Base-by-base conservation (phyloP, 805 yeast species). In the Schizosaccharomyces lindneri region DNA sequence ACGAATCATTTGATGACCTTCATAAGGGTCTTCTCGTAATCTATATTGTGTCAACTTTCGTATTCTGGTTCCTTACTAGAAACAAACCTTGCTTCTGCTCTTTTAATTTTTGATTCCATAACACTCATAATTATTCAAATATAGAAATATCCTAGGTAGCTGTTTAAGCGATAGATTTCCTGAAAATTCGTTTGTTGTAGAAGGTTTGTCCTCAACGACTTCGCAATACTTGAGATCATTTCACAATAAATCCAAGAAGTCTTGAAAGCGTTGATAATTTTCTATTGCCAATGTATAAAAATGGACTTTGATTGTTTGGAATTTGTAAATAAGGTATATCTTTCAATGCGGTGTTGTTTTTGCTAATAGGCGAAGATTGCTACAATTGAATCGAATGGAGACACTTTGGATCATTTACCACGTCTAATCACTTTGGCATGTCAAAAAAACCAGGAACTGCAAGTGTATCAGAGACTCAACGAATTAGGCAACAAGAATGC, bases 1-100 rank as follows among this genome's bases (percentile, higher is more conserved):
- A n/a, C 60, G 60, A 21, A 57, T 39, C 48, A 41, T 57, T 21
- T 57, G 60, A 27, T 57, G 60, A 31, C 48, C 60, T 32, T 57
- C 60, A 36, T 57, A 57, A 17, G 43, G 48, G 29, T 57, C 60
- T 27, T 57, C 60, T 17, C 39, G 27, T 27, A 57, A 46, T 46
- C 51, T 46, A 46, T 19, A 46, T 46, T 17, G 51, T 3, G 27
- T 19, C 7, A 19, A 46, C 21, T 46, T 19, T 36, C 41, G 9
- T 36, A 13, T 46, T 17, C 27, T 46, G 21, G 27, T 19, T 46
- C 11, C 11, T 11, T 46, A 9, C 4, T 46, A 9, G 24, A 19
- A 46, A 46, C 17, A 46, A 19, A 46, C 51, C 51, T 46, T 46
- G 27, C 51, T 46, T 46, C 51, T n/a, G 51, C 51, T 46, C 51